Conservation (phyloP, 345 rosid species). For the Cardiospermum halicacabum region DNA sequence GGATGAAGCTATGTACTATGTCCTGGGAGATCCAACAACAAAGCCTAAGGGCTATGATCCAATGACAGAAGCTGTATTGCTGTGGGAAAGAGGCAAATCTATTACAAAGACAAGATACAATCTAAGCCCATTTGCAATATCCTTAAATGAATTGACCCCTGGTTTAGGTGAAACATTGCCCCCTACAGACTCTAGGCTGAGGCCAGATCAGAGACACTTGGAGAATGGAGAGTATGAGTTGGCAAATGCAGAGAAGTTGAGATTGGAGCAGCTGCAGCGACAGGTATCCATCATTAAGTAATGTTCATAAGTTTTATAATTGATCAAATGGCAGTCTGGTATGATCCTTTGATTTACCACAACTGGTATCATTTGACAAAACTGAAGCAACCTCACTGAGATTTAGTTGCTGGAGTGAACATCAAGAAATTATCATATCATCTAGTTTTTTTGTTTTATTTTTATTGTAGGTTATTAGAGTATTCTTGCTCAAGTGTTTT, state of each 20-base stretch:
- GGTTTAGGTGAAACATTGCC: constrained; percentile 77
- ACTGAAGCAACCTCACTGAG: neutral
- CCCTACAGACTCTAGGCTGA: constrained; percentile 93
- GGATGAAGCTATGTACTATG: constrained; percentile 98
- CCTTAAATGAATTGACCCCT: constrained; percentile 82
- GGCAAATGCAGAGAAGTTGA: constrained; percentile 89
- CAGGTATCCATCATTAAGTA: constrained; percentile 45
- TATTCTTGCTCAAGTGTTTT: neutral
- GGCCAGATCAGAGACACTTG: constrained; percentile 93
- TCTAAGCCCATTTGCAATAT: constrained; percentile 82
- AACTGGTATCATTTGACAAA: neutral
- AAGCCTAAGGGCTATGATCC: constrained; percentile 98
- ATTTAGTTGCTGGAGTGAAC: neutral
- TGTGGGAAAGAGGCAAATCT: constrained; percentile 85
- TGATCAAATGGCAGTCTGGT: no score
- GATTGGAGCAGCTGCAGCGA: constrained; percentile 96
- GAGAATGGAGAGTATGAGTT: constrained; percentile 94
- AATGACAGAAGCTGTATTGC: constrained; percentile 87
- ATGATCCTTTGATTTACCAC: neutral
- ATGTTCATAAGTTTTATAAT: neutral
- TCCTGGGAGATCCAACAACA: constrained; percentile 75
- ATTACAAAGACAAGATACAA: constrained; percentile 90
- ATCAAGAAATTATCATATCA: neutral
- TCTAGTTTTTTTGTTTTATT: neutral
- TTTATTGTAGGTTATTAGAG: neutral